phyloP scores from a whole-genome alignment of 495 filamentous ascomycete species.

The Terfezia boudieri region DNA sequence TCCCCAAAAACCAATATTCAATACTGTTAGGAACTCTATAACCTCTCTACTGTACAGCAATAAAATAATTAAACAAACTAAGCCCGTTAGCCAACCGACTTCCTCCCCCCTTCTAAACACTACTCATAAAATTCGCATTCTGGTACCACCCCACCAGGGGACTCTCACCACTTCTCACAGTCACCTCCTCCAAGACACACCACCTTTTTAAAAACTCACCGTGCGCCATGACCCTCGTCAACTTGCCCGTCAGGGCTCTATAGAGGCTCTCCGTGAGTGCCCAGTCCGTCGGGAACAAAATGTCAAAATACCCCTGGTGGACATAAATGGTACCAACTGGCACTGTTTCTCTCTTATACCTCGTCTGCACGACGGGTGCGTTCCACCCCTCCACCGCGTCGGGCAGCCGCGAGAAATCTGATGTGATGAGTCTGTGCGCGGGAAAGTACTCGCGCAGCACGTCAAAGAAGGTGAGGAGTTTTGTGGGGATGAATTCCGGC shows the following conservation, averaged over 20 bases:
- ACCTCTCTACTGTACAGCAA: no score
- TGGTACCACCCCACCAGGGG: slow-evolving; percentile 84
- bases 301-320: slow-evolving; percentile 96
- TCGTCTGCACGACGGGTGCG: slow-evolving; percentile 86
- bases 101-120: slow-evolving; percentile 28
- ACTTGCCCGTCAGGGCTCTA: slow-evolving; percentile 68
- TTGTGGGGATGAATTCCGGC: slow-evolving; percentile 84
- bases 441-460: slow-evolving; percentile 72
- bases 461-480: slow-evolving; percentile 90
- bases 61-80: no score
- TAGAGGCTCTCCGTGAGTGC: slow-evolving; percentile 71
- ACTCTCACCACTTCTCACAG: slow-evolving; percentile 77
- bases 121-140: slow-evolving; percentile 75
- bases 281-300: slow-evolving; percentile 95
- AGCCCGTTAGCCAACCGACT: no score
- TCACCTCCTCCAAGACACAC: slow-evolving; percentile 75
- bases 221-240: slow-evolving; percentile 63
- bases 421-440: slow-evolving; percentile 63
- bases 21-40: no score
- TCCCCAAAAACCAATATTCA: no score
- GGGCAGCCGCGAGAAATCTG: slow-evolving; percentile 73
- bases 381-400: slow-evolving; percentile 64
- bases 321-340: slow-evolving; percentile 83
- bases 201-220: slow-evolving; percentile 76
- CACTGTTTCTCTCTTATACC: slow-evolving; percentile 64